These are phyloP conservation scores for Aurifilum marmelostoma DNA, from an alignment of 2,329 filamentous ascomycete genomes.

Conservation along the genomic window DNA sequence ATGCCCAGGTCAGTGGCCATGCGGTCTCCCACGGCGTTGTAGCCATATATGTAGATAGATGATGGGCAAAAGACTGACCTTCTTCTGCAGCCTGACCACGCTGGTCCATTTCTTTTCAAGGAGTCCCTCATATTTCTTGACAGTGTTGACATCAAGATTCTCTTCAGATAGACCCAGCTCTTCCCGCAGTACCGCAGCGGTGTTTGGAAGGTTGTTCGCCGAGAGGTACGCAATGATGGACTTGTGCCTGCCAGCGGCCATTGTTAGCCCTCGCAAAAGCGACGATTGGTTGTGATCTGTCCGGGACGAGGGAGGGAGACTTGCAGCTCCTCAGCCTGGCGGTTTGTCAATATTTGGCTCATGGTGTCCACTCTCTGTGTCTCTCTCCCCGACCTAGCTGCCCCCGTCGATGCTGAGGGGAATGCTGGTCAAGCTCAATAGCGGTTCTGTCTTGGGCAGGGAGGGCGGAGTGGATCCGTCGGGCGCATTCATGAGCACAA, in stretches of 20 bases:
- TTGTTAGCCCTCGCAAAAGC: conserved; percentile 25
- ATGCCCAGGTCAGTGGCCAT: conserved; percentile 21
- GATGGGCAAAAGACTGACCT: conserved; percentile 55
- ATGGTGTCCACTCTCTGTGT: conserved; percentile 46
- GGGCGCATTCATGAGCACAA: neutral
- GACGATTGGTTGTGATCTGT: conserved; percentile 23
- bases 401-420: conserved; percentile 12
- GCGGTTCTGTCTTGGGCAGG: neutral
- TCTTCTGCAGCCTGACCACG: conserved; percentile 92
- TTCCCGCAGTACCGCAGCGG: conserved; percentile 71
- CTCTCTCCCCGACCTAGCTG: conserved; percentile 11
- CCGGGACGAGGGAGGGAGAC: conserved; percentile 40
- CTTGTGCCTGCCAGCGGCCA: conserved; percentile 69
- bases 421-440: conserved; percentile 4
- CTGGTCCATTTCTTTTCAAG: conserved; percentile 99
- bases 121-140: conserved; percentile 92
- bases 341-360: conserved; percentile 74
- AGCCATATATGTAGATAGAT: conserved; percentile 34
- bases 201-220: conserved; percentile 70
- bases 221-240: conserved; percentile 88
- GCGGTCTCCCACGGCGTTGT: conserved; percentile 9
- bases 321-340: conserved; percentile 89
- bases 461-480: neutral
- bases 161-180: conserved; percentile 74
- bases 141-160: conserved; percentile 75